These are phyloP conservation scores for Gnaphalium uliginosum DNA, from an alignment of 129 eudicot species.

Conservation along the genomic window DNA sequence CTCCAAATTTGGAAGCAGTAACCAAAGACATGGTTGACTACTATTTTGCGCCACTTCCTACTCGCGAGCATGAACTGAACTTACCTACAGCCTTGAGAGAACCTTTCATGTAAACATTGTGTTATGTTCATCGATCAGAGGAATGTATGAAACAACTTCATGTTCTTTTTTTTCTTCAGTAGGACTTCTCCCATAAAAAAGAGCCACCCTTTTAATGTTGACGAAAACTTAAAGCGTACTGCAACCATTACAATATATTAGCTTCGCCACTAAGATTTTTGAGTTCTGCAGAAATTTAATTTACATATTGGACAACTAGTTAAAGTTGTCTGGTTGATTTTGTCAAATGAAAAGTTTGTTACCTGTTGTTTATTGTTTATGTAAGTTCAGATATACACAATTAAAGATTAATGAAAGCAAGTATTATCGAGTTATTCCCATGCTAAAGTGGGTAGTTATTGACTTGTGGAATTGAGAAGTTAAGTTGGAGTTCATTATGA, in stretches of 20 bases:
- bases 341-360: neutral
- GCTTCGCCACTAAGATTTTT: conserved; percentile 8
- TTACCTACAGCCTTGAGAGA: conserved; percentile 73
- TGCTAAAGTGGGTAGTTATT: neutral
- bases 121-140: neutral
- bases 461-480: too few species aligned
- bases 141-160: neutral
- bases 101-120: conserved; percentile 50
- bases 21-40: conserved; percentile 76
- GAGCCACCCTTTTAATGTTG: conserved; percentile 9
- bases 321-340: neutral
- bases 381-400: neutral
- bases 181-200: conserved; percentile 25
- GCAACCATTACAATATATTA: neutral
- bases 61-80: conserved; percentile 59
- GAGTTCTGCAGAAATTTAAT: conserved; percentile 2
- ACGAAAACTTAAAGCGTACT: conserved; percentile 13
- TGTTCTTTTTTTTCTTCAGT: neutral
- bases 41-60: conserved; percentile 56
- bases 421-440: neutral
- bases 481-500: too few species aligned
- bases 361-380: neutral
- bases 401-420: neutral
- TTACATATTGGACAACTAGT: conserved; percentile 2
- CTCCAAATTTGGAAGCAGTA: conserved; percentile 61